These are phyloP conservation scores for Coniochaeta sp. DNA, from an alignment of 2,329 filamentous ascomycete genomes.

Conservation along the genomic window DNA sequence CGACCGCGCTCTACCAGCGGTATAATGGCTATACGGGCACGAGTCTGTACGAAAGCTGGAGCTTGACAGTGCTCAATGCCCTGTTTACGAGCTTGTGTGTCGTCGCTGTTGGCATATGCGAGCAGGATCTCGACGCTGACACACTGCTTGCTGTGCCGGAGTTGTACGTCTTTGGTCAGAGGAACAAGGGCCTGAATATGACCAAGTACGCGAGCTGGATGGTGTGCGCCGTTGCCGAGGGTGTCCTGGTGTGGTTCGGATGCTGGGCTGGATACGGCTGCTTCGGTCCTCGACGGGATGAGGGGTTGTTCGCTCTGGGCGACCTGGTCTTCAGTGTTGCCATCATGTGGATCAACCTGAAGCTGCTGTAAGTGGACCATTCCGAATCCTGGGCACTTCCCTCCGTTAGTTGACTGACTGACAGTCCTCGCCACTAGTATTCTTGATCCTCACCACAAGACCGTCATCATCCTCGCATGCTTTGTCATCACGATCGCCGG, in stretches of 20 bases:
- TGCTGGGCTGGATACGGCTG: conserved; percentile 44
- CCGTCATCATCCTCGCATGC: conserved; percentile 50
- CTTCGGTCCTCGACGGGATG: conserved; percentile 47
- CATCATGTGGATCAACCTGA: conserved; percentile 66
- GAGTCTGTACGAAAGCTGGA: conserved; percentile 81
- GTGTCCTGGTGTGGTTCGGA: conserved; percentile 63
- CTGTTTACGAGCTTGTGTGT: conserved; percentile 86
- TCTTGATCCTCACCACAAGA: conserved; percentile 73
- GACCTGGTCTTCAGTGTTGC: conserved; percentile 64
- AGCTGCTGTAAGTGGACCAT: conserved; percentile 57
- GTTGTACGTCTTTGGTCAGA: conserved; percentile 78
- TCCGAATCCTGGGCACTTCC: too few species aligned
- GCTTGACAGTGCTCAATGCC: conserved; percentile 87
- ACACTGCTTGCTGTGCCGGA: conserved; percentile 91
- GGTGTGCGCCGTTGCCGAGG: conserved; percentile 63
- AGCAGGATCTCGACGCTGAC: conserved; percentile 76
- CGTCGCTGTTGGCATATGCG: conserved; percentile 85
- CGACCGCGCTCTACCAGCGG: conserved; percentile 75
- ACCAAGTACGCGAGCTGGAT: conserved; percentile 71
- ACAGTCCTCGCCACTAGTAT: conserved; percentile 33
- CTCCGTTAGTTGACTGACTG: background rate
- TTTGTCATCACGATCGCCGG: conserved; percentile 55
- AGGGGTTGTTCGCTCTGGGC: conserved; percentile 67
- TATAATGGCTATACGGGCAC: conserved; percentile 87
- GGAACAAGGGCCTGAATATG: conserved; percentile 65